phyloP scores from a whole-genome alignment of 306 rosid genomes.

The Alnus rubra region DNA sequence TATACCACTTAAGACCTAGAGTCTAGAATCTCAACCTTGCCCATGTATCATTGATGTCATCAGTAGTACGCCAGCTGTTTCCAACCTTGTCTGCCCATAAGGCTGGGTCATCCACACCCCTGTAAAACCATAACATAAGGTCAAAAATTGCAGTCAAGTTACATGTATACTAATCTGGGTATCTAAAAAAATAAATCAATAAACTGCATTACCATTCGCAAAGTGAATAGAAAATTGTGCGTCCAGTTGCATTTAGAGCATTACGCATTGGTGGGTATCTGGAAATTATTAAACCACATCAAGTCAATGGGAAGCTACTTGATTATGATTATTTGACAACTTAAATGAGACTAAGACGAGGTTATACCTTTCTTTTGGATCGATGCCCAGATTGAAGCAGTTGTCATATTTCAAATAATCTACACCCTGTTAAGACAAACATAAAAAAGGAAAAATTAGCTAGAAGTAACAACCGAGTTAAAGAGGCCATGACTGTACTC shows the following conservation, averaged over 20 bases:
- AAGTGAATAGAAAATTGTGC: conserved; percentile 70
- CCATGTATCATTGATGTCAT: conserved; percentile 90
- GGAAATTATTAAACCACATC: conserved; percentile 39
- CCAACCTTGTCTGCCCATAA: conserved; percentile 92
- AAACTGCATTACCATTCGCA: conserved; percentile 75
- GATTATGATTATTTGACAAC: conserved; percentile 15
- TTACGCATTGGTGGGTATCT: conserved; percentile 98
- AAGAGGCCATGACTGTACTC: conserved; percentile 1
- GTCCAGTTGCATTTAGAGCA: conserved; percentile 73
- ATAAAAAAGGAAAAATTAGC: conserved; percentile 17
- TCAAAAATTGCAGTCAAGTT: conserved; percentile 15
- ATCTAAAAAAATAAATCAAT: conserved; percentile 24
- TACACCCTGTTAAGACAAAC: conserved; percentile 53
- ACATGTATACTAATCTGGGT: conserved; percentile 20
- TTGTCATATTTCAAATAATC: conserved; percentile 98
- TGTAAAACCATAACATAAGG: conserved; percentile 29
- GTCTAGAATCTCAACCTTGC: conserved; percentile 65
- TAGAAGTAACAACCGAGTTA: neutral
- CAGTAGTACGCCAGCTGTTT: conserved; percentile 98
- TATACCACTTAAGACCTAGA: conserved; percentile 12
- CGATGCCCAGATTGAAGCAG: conserved; percentile 83
- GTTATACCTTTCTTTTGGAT: conserved; percentile 68
- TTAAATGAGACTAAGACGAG: conserved; percentile 31
- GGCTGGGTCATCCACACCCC: conserved; percentile 96
- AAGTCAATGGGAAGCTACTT: conserved; percentile 31